Base-by-base conservation (phyloP, 2,329 filamentous ascomycete genomes). In the Aspergillus chevalieri region DNA sequence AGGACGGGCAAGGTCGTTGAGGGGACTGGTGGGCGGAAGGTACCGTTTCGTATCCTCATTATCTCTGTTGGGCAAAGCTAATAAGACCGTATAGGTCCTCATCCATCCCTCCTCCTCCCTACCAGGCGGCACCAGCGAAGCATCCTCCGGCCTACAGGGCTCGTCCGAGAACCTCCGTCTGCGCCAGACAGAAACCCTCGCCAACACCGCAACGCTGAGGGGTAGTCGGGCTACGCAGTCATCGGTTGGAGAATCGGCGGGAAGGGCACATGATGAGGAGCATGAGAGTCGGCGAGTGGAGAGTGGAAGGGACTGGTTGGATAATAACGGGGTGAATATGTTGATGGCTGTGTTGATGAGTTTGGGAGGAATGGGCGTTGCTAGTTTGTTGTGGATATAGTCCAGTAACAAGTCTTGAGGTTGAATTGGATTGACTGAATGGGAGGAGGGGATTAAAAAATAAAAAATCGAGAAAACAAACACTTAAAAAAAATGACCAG, bases 321-420 rank as follows among this genome's bases (percentile, higher is more conserved):
- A 95, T 69, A 98, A 98, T 69, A 98, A 98, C 68, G 87, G 88
- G 48, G 90, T 98, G 60, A 98, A 98, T 68, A 82, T 96, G 50
- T 68, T 92, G 49, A 97, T 96, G 92, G 91, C 92, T 0, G 78
- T 82, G 12, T 76, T 77, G 4, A 91, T 95, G 81, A 95, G 88
- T 65, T 56, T 90, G 15, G 81, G 85, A 4, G 87, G 84, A 4
- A 94, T 97, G 82, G 74, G 72, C 0, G 69, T 81, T 47, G 64
- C 70, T 1, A 56, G 62, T 38, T 68, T 64, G 54, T 44, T 58
- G 24, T 72, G 68, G 68, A 5, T 19, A n/a, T 19, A 39, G n/a
- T n/a, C 7, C 3, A 5, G 10, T 9, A 39, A n/a, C n/a, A n/a
- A 7, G n/a, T 22, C 21, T 4, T n/a, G 21, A 22, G 4, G 4